These are phyloP conservation scores for Sporothrix euskadiensis DNA, from an alignment of 2,329 filamentous ascomycete genomes.

Conservation along the genomic window DNA sequence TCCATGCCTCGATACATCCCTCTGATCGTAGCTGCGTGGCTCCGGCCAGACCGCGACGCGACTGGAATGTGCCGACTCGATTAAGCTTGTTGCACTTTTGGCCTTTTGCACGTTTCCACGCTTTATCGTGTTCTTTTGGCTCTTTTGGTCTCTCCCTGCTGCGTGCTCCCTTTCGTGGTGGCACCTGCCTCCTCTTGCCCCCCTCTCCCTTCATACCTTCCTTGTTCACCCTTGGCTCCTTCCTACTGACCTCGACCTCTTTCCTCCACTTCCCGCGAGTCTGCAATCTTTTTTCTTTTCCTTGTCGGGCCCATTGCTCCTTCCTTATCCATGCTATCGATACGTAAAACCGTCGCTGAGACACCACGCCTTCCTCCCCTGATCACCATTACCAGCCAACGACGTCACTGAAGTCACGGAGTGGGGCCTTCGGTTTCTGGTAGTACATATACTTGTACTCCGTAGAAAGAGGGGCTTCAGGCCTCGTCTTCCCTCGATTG, in stretches of 20 bases:
- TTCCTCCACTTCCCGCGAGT: too few species aligned
- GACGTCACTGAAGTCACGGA: slow-evolving; percentile 23
- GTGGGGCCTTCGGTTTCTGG: background rate
- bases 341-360: background rate
- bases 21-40: background rate
- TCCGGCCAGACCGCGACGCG: background rate
- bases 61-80: background rate
- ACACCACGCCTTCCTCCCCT: background rate
- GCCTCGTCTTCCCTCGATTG: background rate
- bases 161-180: background rate
- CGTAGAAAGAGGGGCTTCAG: background rate
- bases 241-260: background rate
- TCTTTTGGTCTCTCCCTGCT: background rate
- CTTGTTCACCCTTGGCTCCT: background rate
- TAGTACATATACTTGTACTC: background rate
- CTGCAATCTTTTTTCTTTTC: background rate
- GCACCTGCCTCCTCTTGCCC: background rate
- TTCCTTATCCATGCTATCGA: background rate
- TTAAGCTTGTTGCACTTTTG: background rate
- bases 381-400: background rate
- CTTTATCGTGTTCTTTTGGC: background rate
- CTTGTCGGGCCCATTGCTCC: background rate
- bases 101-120: background rate
- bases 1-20: background rate
- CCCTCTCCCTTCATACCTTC: background rate